Base-by-base conservation (phyloP, 177 flowering plant genomes). In the Telopea speciosissima region DNA sequence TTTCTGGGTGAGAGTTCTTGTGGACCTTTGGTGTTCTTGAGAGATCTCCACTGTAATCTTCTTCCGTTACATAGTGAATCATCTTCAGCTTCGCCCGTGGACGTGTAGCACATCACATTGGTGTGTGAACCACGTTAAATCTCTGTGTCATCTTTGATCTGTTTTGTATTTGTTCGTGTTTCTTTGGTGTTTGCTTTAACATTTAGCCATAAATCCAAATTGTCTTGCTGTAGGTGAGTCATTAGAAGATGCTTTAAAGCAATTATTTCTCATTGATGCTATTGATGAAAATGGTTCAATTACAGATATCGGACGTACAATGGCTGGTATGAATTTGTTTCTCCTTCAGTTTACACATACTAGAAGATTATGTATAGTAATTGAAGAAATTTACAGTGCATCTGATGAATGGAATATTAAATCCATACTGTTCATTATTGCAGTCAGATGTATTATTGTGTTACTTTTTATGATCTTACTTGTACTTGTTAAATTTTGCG, bases 181-280 rank as follows among this genome's bases (percentile, higher is more conserved):
- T n/a, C n/a, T n/a, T n/a, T n/a, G n/a, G n/a, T n/a, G n/a, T n/a
- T n/a, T n/a, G n/a, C n/a, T n/a, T n/a, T n/a, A n/a, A n/a, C n/a
- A n/a, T n/a, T 67, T 42, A 74, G 45, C 23, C 0, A 6, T 36
- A 22, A 62, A 19, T 61, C 19, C 14, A 36, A 60, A 45, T 65
- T 62, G 24, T 63, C 73, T 82, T 77, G 68, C 24, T 83, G 87
- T 86, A 90, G 97, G 82, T 76, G 97, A 87, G 73, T 81, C 95
- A 44, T 76, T 96, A 72, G 88, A 85, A 83, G 97, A 90, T 86
- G 98, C 99, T 62, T 70, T 96, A 59, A 96, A 86, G 82, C 99
- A 96, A 71, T 75, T 96, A 66, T 90, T 87, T 84, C 90, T 96
- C 33, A 91, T 96, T 83, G 96, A 93, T 76, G 98, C 99, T 63